These are phyloP conservation scores for Rhizopus microsporus DNA, from an alignment of 371 early-diverging fungal genomes.

Conservation along the genomic window DNA sequence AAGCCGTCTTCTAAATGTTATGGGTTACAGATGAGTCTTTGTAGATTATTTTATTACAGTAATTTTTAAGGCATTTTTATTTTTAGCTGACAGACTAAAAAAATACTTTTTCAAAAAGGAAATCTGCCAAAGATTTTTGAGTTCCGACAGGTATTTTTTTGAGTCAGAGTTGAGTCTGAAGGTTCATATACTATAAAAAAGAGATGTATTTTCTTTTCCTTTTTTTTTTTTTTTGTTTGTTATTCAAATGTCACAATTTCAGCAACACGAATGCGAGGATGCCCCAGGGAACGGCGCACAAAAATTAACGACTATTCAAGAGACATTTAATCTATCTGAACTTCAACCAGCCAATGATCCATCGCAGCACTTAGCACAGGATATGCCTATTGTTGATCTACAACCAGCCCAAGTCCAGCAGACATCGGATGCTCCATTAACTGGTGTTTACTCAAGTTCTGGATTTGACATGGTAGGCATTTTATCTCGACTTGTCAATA, in stretches of 20 bases:
- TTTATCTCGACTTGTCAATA: constrained; percentile 52
- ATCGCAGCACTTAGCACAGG: constrained; percentile 6
- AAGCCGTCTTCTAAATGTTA: too few species aligned
- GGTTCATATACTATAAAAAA: too few species aligned
- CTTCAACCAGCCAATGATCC: constrained; percentile 15
- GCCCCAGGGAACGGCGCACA: background rate
- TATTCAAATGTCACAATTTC: background rate
- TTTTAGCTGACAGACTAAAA: too few species aligned
- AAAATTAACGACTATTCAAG: background rate
- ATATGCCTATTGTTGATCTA: constrained; percentile 18
- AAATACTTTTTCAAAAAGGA: too few species aligned
- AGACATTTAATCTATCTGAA: background rate
- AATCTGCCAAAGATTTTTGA: too few species aligned
- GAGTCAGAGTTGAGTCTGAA: too few species aligned
- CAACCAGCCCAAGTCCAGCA: constrained; percentile 12
- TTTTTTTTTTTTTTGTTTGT: background rate
- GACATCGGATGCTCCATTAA: constrained; percentile 21
- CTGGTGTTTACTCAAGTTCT: constrained; percentile 49
- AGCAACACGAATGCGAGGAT: background rate
- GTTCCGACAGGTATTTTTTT: too few species aligned
- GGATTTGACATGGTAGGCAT: constrained; percentile 67
- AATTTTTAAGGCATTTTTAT: too few species aligned
- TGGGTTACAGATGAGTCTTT: too few species aligned
- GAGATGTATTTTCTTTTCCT: background rate
- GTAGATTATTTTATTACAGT: too few species aligned